Percentiles rank a stretch among this genome's conserved stretches.
Evolutionary conservation across 345 rosid genomes (phyloP).

Genomic region (Laguncularia racemosa): DNA sequence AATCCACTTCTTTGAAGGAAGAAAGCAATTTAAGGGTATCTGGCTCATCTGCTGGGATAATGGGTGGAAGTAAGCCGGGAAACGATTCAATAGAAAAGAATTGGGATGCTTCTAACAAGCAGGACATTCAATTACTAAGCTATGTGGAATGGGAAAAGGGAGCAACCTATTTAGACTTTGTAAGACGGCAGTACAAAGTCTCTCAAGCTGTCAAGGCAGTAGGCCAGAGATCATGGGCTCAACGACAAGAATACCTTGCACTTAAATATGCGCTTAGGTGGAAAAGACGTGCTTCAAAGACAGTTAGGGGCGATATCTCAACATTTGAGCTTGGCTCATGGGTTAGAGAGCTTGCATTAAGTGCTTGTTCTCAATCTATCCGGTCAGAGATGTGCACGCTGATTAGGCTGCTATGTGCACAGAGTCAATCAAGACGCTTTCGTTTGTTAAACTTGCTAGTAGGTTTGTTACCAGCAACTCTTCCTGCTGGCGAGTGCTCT

Average conservation of each 20-base stretch:
- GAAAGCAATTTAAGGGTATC: constrained; percentile 38
- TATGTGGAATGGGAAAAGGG: constrained; percentile 97
- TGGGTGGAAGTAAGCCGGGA: constrained; percentile 27
- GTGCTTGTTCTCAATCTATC: constrained; percentile 97
- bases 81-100: constrained; percentile 55
- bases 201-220: constrained; percentile 63
- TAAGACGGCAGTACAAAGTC: constrained; percentile 92
- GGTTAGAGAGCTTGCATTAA: constrained; percentile 92
- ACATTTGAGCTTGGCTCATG: constrained; percentile 92
- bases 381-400: constrained; percentile 97
- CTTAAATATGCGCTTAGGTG: constrained; percentile 89
- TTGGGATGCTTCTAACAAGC: constrained; percentile 59
- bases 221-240: constrained; percentile 65
- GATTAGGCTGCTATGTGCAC: constrained; percentile 76
- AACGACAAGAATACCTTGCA: constrained; percentile 72
- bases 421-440: constrained; percentile 72
- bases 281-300: constrained; percentile 61
- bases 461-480: constrained; percentile 78
- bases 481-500: constrained; percentile 92
- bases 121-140: constrained; percentile 80
- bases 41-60: constrained; percentile 33
- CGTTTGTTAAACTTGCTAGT: constrained; percentile 76
- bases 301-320: constrained; percentile 55
- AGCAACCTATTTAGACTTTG: constrained; percentile 96
- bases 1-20: constrained; percentile 53